phyloP scores from a whole-genome alignment of 208 protist genomes.

The Trypanosoma vivax region DNA sequence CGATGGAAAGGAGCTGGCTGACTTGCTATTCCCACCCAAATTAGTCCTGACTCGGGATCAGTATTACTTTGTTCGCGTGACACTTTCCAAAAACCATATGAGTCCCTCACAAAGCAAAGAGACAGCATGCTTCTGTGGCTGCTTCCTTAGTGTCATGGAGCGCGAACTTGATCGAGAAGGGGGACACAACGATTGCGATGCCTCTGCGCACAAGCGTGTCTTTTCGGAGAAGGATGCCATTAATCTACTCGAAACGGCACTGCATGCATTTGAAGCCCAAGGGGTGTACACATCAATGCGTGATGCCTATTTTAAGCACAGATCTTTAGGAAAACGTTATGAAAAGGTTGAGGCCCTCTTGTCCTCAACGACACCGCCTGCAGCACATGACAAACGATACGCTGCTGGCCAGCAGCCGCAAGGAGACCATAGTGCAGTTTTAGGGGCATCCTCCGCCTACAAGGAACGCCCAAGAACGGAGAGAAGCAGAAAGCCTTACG shows the following conservation, averaged over 20 bases:
- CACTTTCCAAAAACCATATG: slow-evolving; percentile 37
- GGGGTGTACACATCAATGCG: slow-evolving; percentile 38
- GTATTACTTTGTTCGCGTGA: slow-evolving; percentile 43
- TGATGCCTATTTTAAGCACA: slow-evolving; percentile 29
- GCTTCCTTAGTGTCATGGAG: slow-evolving; percentile 52
- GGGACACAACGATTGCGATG: slow-evolving; percentile 4
- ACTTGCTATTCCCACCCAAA: slow-evolving; percentile 11
- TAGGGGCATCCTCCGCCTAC: not conserved
- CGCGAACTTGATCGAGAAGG: slow-evolving; percentile 7
- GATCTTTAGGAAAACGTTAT: slow-evolving; percentile 7
- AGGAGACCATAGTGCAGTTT: not conserved
- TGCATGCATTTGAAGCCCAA: slow-evolving; percentile 12
- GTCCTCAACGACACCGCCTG: slow-evolving; percentile 5
- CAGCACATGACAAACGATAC: not conserved
- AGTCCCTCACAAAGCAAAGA: slow-evolving; percentile 43
- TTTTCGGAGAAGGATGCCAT: slow-evolving; percentile 19
- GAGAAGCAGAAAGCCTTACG: not conserved
- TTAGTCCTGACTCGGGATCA: slow-evolving; percentile 27
- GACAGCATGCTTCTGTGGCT: slow-evolving; percentile 53
- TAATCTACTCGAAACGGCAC: slow-evolving; percentile 11
- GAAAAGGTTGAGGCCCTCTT: slow-evolving; percentile 14
- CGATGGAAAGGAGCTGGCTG: slow-evolving; percentile 29
- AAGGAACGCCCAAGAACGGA: not conserved
- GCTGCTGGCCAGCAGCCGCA: slow-evolving; percentile 7
- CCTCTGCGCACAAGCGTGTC: not conserved